Conservation (phyloP, 2,329 filamentous ascomycete genomes). For the Aspergillus spinulosporus region DNA sequence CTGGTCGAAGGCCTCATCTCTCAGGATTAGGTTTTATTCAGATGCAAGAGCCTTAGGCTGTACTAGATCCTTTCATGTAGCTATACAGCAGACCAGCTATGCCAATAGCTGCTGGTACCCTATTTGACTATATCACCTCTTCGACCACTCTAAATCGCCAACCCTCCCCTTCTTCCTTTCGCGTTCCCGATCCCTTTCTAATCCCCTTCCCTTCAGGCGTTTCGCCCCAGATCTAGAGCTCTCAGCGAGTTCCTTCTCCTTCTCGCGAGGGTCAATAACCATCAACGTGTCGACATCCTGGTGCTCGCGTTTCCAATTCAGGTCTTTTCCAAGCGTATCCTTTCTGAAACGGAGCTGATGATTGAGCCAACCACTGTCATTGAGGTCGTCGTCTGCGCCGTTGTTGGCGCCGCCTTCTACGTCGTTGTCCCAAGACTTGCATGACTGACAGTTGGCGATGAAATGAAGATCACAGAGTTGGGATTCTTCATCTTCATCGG, state of each 20-base stretch:
- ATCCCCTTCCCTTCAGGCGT: conserved; percentile 41
- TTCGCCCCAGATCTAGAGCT: conserved; percentile 50
- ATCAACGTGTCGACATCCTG: conserved; percentile 70
- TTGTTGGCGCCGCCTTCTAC: conserved; percentile 53
- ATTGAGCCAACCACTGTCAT: conserved; percentile 73
- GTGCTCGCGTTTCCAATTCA: conserved; percentile 86
- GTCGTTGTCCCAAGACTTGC: conserved; percentile 73
- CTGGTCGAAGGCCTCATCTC: no score
- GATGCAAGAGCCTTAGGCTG: no score
- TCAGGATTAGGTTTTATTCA: no score
- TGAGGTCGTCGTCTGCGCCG: conserved; percentile 47
- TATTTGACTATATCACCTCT: conserved; percentile 6
- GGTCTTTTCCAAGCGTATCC: conserved; percentile 84
- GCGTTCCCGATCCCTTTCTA: conserved; percentile 39
- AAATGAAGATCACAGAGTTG: conserved; percentile 90
- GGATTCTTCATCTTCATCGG: conserved; percentile 68
- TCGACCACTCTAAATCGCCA: conserved; percentile 38
- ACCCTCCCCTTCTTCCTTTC: conserved; percentile 38
- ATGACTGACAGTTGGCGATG: conserved; percentile 92
- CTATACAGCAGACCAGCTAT: no score
- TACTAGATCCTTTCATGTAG: no score
- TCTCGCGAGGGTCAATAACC: conserved; percentile 89
- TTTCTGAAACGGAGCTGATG: conserved; percentile 84
- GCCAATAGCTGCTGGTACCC: no score
- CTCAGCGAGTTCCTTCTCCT: conserved; percentile 68